Evolutionary conservation across 306 rosid genomes (phyloP).

Genomic region (Acacia confusa): DNA sequence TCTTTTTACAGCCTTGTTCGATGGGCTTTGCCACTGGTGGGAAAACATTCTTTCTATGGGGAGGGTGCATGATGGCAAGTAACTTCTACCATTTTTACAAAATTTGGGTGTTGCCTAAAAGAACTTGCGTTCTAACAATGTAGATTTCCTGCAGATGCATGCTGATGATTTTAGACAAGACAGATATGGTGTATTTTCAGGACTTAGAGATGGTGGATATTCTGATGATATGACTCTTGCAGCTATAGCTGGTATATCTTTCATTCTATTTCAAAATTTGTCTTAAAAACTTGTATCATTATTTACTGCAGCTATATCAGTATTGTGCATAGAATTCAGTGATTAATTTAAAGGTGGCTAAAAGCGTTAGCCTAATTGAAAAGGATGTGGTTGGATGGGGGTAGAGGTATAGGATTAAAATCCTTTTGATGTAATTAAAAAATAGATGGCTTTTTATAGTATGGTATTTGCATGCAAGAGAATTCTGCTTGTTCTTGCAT

Average conservation of each 20-base stretch:
- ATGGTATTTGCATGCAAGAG: neutral
- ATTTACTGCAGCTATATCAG: neutral
- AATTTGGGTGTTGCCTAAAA: slow-evolving; percentile 6
- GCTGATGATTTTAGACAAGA: slow-evolving; percentile 87
- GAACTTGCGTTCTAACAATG: slow-evolving; percentile 29
- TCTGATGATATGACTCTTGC: slow-evolving; percentile 99
- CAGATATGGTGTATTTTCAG: slow-evolving; percentile 77
- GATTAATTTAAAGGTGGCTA: neutral
- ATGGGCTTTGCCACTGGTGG: slow-evolving; percentile 99
- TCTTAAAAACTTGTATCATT: neutral
- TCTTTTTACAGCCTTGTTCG: slow-evolving; percentile 81
- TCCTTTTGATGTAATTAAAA: neutral
- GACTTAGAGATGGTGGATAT: slow-evolving; percentile 90
- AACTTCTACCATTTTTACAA: slow-evolving; percentile 28
- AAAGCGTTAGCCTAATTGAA: neutral
- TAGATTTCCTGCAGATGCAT: slow-evolving; percentile 77
- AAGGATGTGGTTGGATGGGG: neutral
- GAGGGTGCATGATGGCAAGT: slow-evolving; percentile 99
- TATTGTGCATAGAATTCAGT: neutral
- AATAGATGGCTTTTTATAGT: neutral
- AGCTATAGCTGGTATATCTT: slow-evolving; percentile 76
- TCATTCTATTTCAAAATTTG: neutral
- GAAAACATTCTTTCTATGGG: slow-evolving; percentile 96
- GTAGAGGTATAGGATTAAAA: neutral
- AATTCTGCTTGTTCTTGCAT: neutral